These are phyloP conservation scores for Colletotrichum sp. DNA, from an alignment of 2,329 filamentous ascomycete genomes.

Conservation along the genomic window DNA sequence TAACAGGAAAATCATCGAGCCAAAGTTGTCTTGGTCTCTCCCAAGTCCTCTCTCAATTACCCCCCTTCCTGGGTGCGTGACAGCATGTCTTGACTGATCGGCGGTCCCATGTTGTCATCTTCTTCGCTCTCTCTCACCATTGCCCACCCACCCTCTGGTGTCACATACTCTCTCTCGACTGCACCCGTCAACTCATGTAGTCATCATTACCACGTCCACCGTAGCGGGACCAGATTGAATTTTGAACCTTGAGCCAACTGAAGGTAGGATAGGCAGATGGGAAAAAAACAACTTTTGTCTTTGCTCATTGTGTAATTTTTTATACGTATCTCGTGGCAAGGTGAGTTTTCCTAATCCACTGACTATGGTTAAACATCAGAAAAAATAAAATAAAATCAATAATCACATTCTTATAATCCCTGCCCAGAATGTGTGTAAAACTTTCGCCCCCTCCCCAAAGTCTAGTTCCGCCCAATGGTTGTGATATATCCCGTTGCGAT, in stretches of 20 bases:
- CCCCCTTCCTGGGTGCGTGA: neutral
- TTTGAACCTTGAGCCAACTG: neutral
- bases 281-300: neutral
- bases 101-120: neutral
- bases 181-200: neutral
- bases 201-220: neutral
- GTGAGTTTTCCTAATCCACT: neutral
- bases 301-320: neutral
- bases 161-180: neutral
- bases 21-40: neutral
- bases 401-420: conserved; percentile 13
- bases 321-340: neutral
- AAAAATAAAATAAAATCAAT: neutral
- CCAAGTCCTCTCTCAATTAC: neutral
- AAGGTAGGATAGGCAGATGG: neutral
- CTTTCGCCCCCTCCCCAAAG: neutral
- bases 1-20: neutral
- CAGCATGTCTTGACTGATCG: neutral
- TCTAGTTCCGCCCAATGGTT: conserved; percentile 15
- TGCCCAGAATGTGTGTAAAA: conserved; percentile 11
- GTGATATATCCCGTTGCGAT: neutral
- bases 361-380: conserved; percentile 9
- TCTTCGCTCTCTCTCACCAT: neutral
- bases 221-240: neutral
- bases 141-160: neutral